A percentile compares a stretch with the other conserved stretches of the same genome.
phyloP scores from a whole-genome alignment of 1,139 yeast species.

The Protomyces pachydermus region DNA sequence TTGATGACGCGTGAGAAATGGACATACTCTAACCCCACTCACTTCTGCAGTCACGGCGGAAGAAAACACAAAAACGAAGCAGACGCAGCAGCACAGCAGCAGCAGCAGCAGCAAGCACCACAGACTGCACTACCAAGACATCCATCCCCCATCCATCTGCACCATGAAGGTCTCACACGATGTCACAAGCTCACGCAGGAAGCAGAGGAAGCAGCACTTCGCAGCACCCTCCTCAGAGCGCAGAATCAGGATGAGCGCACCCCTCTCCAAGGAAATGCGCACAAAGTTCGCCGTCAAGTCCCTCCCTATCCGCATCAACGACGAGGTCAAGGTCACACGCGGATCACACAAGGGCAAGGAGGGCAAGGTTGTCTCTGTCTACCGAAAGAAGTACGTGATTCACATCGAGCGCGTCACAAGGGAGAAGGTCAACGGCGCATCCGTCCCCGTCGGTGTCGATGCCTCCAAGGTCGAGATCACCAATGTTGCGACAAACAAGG shows the following conservation, averaged over 20 bases:
- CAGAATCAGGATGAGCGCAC: slow-evolving; percentile 95
- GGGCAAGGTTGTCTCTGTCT: slow-evolving; percentile 96
- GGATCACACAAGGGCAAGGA: slow-evolving; percentile 99
- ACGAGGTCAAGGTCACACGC: slow-evolving; percentile 92
- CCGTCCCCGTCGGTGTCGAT: slow-evolving; percentile 95
- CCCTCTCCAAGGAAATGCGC: slow-evolving; percentile 98
- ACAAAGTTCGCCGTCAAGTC: slow-evolving; percentile 84
- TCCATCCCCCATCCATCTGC: too few relatives aligned
- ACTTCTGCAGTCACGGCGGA: not conserved
- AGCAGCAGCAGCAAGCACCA: too few relatives aligned
- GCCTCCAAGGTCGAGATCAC: slow-evolving; percentile 99
- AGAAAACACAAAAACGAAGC: not conserved
- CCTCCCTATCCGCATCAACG: slow-evolving; percentile 97
- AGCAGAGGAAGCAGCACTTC: slow-evolving; percentile 99
- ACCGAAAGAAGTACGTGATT: slow-evolving; percentile 97
- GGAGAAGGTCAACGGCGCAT: slow-evolving; percentile 98
- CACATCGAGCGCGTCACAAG: slow-evolving; percentile 96
- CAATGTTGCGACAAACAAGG: not conserved
- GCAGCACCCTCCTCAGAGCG: slow-evolving; percentile 94
- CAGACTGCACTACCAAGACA: too few relatives aligned
- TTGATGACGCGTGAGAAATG: not conserved
- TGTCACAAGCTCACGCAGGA: slow-evolving; percentile 99
- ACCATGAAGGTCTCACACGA: slow-evolving; percentile 37
- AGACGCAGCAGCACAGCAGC: too few relatives aligned
- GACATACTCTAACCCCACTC: not conserved